Conservation (phyloP, 768 basidiomycete genomes). For the Serendipita sp. region DNA sequence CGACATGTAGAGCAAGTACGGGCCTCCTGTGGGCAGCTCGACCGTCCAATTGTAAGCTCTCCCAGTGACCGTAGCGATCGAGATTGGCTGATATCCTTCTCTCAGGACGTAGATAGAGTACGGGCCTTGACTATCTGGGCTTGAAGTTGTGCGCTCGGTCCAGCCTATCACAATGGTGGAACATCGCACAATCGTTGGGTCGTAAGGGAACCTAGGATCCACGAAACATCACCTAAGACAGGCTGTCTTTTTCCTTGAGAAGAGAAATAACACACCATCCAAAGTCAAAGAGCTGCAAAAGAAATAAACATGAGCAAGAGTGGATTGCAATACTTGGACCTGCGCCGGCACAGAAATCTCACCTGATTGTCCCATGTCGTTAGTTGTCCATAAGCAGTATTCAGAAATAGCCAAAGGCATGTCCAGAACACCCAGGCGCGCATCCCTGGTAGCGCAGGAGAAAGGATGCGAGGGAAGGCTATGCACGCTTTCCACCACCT, state of each 20-base stretch:
- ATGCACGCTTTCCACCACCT: too few species aligned
- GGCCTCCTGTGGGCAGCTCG: neutral
- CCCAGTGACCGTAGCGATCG: neutral
- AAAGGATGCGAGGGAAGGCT: too few species aligned
- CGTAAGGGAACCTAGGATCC: neutral
- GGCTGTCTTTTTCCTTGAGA: neutral
- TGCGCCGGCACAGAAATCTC: too few species aligned
- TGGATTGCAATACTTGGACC: too few species aligned
- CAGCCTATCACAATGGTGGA: neutral
- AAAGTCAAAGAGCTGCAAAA: constrained; percentile 2
- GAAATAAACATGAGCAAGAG: too few species aligned
- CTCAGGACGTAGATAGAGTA: neutral
- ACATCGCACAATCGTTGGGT: neutral
- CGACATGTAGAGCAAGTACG: neutral
- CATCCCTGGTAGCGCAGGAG: too few species aligned
- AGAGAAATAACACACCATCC: neutral
- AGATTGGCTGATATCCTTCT: neutral
- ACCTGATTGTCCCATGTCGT: constrained; percentile 6
- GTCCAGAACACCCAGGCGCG: too few species aligned
- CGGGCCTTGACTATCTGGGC: neutral
- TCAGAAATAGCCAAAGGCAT: neutral
- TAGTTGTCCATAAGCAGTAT: neutral
- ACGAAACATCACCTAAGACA: neutral
- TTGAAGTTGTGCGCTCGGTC: neutral
- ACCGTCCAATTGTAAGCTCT: neutral